Evolutionary conservation across 2,329 filamentous ascomycete species (phyloP).

Genomic region (Pestalotiopsis sp.): DNA sequence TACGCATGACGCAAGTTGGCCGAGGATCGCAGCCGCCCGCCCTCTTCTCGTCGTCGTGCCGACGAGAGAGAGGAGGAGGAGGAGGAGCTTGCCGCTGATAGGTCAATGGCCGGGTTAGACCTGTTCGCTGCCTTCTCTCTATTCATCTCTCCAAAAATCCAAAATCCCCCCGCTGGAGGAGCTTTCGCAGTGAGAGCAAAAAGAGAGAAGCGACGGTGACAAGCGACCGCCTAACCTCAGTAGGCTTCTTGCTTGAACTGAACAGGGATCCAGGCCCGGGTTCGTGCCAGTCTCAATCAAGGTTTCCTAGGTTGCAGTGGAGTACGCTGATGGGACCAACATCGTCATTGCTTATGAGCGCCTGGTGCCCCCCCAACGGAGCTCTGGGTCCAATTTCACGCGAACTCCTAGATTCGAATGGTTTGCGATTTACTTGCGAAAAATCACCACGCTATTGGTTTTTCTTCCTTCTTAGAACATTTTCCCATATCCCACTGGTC

Average conservation of each 20-base stretch:
- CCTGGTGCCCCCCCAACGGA: neutral
- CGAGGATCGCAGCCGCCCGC: neutral
- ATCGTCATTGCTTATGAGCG: slow-evolving; percentile 13
- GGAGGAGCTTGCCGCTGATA: slow-evolving; percentile 12
- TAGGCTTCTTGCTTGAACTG: too few relatives aligned
- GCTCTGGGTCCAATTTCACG: neutral
- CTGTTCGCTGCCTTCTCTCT: neutral
- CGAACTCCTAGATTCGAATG: neutral
- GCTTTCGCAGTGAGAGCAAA: too few relatives aligned
- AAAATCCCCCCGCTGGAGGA: too few relatives aligned
- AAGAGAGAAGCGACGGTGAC: neutral
- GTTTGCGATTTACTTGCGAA: neutral
- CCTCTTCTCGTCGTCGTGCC: neutral
- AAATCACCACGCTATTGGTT: neutral
- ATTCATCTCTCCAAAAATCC: too few relatives aligned
- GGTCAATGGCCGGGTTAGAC: slow-evolving; percentile 14
- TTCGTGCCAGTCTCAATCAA: neutral
- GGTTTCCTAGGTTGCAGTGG: slow-evolving; percentile 7
- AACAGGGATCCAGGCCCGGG: neutral
- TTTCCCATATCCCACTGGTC: neutral
- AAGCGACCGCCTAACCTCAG: neutral
- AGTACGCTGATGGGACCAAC: slow-evolving; percentile 10
- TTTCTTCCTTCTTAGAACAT: neutral
- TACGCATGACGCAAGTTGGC: slow-evolving; percentile 13
- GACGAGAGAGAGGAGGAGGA: neutral